Percentiles rank a stretch among this genome's conserved stretches.
Evolutionary conservation across 2,329 filamentous ascomycete genomes (phyloP).

Genomic region (Xylaria sp.): DNA sequence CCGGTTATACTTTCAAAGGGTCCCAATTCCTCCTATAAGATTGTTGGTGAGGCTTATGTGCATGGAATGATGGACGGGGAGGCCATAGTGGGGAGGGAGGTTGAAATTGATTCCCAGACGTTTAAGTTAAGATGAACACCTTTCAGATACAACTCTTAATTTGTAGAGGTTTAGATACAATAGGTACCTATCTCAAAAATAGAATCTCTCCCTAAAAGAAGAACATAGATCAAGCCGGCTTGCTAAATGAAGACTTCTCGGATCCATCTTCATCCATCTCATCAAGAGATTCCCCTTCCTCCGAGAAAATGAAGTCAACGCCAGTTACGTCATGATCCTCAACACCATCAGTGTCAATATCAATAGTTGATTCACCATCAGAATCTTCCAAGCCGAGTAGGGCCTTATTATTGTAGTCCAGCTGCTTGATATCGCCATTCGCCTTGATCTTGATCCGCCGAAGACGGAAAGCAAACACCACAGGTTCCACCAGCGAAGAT

Average conservation of each 20-base stretch:
- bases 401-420: conserved; percentile 15
- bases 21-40: neutral
- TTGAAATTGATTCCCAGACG: neutral
- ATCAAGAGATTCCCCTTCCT: conserved; percentile 14
- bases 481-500: conserved; percentile 13
- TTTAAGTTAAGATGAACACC: conserved; percentile 3
- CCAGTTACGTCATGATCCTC: conserved; percentile 27
- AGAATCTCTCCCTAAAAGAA: neutral
- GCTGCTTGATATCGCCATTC: conserved; percentile 17
- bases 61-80: conserved; percentile 31
- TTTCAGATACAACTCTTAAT: neutral
- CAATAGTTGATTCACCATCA: neutral
- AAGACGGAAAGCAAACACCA: conserved; percentile 28
- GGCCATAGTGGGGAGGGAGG: neutral
- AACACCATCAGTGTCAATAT: conserved; percentile 20
- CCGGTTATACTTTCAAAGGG: conserved; percentile 17
- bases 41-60: conserved; percentile 27
- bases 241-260: conserved; percentile 12
- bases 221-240: conserved; percentile 3
- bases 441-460: conserved; percentile 24
- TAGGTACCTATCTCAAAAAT: neutral
- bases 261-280: conserved; percentile 20
- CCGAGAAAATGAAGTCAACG: conserved; percentile 10
- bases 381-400: conserved; percentile 10
- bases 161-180: neutral